Evolutionary conservation across 2,329 filamentous ascomycete species (phyloP).

Genomic region (Claviceps fusiformis): DNA sequence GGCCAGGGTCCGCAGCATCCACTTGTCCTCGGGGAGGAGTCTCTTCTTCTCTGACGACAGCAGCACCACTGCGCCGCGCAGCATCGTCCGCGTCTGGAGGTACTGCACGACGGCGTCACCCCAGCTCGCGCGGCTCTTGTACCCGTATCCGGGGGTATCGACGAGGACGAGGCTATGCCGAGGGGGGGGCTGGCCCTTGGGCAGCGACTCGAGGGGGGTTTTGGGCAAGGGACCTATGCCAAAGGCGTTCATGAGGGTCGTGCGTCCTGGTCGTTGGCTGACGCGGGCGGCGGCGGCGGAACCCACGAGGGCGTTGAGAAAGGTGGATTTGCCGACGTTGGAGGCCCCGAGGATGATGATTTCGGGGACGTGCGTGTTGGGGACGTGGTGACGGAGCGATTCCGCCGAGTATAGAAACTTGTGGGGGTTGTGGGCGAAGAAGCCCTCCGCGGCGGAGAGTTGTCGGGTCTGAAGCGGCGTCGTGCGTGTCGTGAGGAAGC

Average conservation of each 20-base stretch:
- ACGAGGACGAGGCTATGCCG: conserved; percentile 34
- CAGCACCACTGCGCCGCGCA: conserved; percentile 39
- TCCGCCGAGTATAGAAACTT: conserved; percentile 37
- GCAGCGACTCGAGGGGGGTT: conserved; percentile 13
- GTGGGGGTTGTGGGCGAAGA: conserved; percentile 15
- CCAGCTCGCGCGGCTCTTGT: conserved; percentile 33
- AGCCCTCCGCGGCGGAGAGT: conserved; percentile 18
- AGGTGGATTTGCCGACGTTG: conserved; percentile 80
- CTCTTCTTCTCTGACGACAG: conserved; percentile 41
- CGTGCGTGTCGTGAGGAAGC: conserved; percentile 3
- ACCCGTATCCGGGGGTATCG: conserved; percentile 39
- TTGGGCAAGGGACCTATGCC: conserved; percentile 33
- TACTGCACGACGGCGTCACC: conserved; percentile 39
- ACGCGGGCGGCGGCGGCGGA: conserved; percentile 30
- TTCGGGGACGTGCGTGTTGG: conserved; percentile 40
- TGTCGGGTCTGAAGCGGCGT: conserved; percentile 12
- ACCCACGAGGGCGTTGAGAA: conserved; percentile 69
- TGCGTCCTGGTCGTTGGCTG: conserved; percentile 37
- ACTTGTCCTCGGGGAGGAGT: conserved; percentile 32
- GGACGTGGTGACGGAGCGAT: conserved; percentile 32
- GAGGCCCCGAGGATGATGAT: conserved; percentile 75
- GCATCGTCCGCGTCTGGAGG: conserved; percentile 29
- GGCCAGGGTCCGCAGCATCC: conserved; percentile 33
- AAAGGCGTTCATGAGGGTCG: conserved; percentile 41
- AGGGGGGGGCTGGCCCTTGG: conserved; percentile 26